Conservation (phyloP, 805 yeast species). For the Metschnikowia chrysomelidarum region DNA sequence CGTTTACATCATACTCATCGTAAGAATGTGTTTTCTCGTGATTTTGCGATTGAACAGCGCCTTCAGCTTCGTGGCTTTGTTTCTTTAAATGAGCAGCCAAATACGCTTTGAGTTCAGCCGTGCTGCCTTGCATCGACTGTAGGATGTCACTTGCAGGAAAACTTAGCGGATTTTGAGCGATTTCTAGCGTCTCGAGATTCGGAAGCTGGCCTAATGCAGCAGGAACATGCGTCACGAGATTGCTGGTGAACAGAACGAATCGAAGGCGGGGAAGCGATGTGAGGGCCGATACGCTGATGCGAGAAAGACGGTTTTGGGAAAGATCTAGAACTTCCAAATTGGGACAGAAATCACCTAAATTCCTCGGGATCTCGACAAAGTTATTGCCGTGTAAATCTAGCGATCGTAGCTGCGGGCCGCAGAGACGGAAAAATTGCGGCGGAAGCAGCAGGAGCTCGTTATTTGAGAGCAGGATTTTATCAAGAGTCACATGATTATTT, state of each 20-base stretch:
- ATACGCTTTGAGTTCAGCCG: constrained; percentile 38
- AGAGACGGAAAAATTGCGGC: constrained; percentile 11
- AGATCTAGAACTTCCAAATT: constrained; percentile 65
- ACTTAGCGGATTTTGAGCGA: constrained; percentile 60
- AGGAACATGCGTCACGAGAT: constrained; percentile 54
- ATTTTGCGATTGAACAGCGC: no score
- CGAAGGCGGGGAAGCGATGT: constrained; percentile 44
- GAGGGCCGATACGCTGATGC: constrained; percentile 45
- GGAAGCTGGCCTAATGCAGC: constrained; percentile 50
- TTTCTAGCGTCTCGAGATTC: constrained; percentile 55
- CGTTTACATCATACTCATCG: no score
- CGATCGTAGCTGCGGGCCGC: constrained; percentile 32
- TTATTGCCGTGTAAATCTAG: constrained; percentile 66
- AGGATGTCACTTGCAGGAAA: constrained; percentile 41
- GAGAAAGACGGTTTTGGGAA: constrained; percentile 52
- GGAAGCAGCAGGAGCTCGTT: constrained; percentile 13
- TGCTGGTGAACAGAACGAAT: constrained; percentile 61
- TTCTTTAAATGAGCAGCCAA: constrained; percentile 31
- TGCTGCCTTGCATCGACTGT: constrained; percentile 45
- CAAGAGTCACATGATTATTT: constrained; percentile 12
- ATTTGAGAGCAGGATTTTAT: constrained; percentile 12
- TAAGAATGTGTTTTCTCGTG: no score
- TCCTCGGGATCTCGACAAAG: constrained; percentile 51
- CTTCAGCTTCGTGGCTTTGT: constrained; percentile 1
- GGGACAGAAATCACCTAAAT: constrained; percentile 30